These are phyloP conservation scores for Xylaria bambusicola DNA, from an alignment of 495 filamentous ascomycete genomes.

Conservation along the genomic window DNA sequence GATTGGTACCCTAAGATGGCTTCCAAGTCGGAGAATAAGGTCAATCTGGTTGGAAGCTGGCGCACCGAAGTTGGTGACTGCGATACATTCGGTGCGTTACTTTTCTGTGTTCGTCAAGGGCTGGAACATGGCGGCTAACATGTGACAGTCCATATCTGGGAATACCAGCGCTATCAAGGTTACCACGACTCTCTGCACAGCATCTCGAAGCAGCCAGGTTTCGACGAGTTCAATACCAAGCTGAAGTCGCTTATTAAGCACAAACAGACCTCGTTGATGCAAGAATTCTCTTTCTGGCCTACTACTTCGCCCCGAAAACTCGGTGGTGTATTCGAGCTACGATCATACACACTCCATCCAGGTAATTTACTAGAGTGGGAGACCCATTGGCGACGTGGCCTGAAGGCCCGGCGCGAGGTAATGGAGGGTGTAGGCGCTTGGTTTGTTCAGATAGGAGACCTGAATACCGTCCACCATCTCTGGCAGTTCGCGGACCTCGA, in stretches of 20 bases:
- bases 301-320: slow-evolving; percentile 87
- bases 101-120: too few species aligned
- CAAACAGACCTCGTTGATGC: slow-evolving; percentile 92
- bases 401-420: slow-evolving; percentile 86
- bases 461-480: slow-evolving; percentile 96
- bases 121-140: too few species aligned
- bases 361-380: slow-evolving; percentile 98
- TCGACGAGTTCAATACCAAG: slow-evolving; percentile 75
- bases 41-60: slow-evolving; percentile 97
- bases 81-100: slow-evolving; percentile 84
- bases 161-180: slow-evolving; percentile 95
- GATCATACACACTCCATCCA: slow-evolving; percentile 94
- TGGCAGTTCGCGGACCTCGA: slow-evolving; percentile 98
- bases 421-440: slow-evolving; percentile 99
- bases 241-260: slow-evolving; percentile 77
- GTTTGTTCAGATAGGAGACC: slow-evolving; percentile 97
- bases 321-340: slow-evolving; percentile 92
- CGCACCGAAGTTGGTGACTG: slow-evolving; percentile 97
- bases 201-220: slow-evolving; percentile 78
- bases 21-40: slow-evolving; percentile 76
- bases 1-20: slow-evolving; percentile 91
- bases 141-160: slow-evolving; percentile 90
- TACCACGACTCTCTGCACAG: slow-evolving; percentile 89
- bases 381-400: slow-evolving; percentile 92
- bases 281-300: slow-evolving; percentile 99